phyloP scores from a whole-genome alignment of 306 rosid species.

The Rosa multiflora region DNA sequence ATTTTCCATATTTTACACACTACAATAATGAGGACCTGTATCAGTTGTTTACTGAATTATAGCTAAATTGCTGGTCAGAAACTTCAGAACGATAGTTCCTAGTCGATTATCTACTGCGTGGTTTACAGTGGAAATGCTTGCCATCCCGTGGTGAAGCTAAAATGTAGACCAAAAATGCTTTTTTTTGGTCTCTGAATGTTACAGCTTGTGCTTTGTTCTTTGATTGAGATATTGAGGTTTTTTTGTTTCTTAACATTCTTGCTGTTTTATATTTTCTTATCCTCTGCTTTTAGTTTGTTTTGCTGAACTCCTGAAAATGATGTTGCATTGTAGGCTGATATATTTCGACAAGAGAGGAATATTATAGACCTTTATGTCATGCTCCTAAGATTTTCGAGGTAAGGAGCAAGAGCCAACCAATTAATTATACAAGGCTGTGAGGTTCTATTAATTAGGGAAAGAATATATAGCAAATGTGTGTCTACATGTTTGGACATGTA shows the following conservation, averaged over 20 bases:
- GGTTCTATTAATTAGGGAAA: neutral
- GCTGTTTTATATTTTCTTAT: neutral
- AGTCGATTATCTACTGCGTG: neutral
- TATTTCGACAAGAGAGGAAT: constrained; percentile 86
- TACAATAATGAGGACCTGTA: neutral
- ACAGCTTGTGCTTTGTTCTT: neutral
- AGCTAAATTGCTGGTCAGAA: neutral
- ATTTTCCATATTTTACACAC: neutral
- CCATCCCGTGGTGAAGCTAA: neutral
- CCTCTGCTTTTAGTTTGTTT: constrained; percentile 12
- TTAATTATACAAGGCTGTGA: neutral
- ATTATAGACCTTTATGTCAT: constrained; percentile 82
- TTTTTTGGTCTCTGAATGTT: neutral
- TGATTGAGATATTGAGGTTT: neutral
- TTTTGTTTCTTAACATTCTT: neutral
- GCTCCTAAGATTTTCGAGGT: constrained; percentile 96
- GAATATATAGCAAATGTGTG: neutral
- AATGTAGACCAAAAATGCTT: neutral
- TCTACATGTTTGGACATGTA: neutral
- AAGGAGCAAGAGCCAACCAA: constrained; percentile 21
- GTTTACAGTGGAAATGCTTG: neutral
- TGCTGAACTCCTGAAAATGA: constrained; percentile 18
- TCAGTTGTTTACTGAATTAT: constrained; percentile 1
- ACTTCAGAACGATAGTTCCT: neutral
- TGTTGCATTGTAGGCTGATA: constrained; percentile 70